phyloP scores from a whole-genome alignment of 148 eudicot species.

The Arctostaphylos glauca region DNA sequence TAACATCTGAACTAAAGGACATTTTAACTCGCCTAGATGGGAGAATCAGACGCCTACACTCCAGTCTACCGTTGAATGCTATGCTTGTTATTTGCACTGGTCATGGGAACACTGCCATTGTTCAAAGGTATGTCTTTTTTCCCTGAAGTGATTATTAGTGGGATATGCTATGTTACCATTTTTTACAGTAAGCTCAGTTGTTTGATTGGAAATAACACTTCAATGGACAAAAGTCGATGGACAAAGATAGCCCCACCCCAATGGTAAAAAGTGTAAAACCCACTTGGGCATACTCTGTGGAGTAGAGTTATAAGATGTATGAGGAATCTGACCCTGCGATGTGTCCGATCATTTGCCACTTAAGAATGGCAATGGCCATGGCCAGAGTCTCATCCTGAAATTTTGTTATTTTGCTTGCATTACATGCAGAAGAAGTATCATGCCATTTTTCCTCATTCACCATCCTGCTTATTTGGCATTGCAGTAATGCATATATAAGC shows the following conservation, averaged over 20 bases:
- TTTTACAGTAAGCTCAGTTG: not conserved
- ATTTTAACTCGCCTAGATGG: constrained; percentile 55
- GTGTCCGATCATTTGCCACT: not conserved
- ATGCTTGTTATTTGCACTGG: constrained; percentile 88
- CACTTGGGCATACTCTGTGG: too few relatives aligned
- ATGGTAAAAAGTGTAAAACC: too few relatives aligned
- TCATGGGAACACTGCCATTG: constrained; percentile 87
- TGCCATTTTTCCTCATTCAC: not conserved
- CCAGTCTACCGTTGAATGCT: constrained; percentile 62
- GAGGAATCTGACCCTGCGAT: not conserved
- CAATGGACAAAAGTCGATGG: not conserved
- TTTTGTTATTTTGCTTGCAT: not conserved
- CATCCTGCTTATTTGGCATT: not conserved
- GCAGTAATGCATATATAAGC: not conserved
- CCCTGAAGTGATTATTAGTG: not conserved
- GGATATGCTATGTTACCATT: not conserved
- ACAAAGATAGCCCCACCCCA: too few relatives aligned
- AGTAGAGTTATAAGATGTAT: not conserved
- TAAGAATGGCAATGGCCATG: not conserved
- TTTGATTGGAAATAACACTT: not conserved
- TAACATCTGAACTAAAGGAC: constrained; percentile 61
- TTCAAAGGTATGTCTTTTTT: constrained; percentile 55
- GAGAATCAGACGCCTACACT: constrained; percentile 57
- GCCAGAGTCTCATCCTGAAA: not conserved
- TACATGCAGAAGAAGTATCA: not conserved